Evolutionary conservation across 2,329 filamentous ascomycete genomes (phyloP).

Genomic region (Herpotrichia juniperi): DNA sequence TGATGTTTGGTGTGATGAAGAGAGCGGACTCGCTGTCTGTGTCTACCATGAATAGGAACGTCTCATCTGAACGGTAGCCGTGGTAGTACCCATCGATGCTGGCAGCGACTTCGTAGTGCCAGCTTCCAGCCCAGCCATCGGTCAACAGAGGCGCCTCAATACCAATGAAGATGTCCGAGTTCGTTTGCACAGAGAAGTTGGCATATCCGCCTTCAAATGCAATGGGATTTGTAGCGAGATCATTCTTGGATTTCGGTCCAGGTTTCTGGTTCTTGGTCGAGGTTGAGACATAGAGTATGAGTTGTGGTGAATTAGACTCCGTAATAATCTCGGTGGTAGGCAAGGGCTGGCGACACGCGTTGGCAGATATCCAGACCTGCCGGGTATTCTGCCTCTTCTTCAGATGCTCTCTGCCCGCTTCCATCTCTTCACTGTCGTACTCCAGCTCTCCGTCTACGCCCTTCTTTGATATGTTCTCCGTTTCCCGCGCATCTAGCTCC

Average conservation of each 20-base stretch:
- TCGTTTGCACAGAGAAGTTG: constrained; percentile 66
- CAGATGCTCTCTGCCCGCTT: constrained; percentile 15
- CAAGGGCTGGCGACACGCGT: constrained; percentile 79
- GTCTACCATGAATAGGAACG: constrained; percentile 79
- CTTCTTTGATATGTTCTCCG: constrained; percentile 16
- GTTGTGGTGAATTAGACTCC: constrained; percentile 62
- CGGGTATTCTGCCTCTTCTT: constrained; percentile 37
- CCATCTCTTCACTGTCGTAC: constrained; percentile 8
- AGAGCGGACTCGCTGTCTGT: constrained; percentile 81
- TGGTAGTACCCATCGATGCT: constrained; percentile 84
- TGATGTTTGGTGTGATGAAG: constrained; percentile 78
- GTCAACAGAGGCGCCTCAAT: constrained; percentile 73
- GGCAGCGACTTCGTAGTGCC: constrained; percentile 80
- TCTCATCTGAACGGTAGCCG: constrained; percentile 61
- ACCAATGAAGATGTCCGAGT: constrained; percentile 75
- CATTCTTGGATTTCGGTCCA: constrained; percentile 61
- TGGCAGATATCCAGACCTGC: constrained; percentile 79
- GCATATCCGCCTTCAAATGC: constrained; percentile 73
- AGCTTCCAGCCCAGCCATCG: constrained; percentile 65
- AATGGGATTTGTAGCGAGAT: constrained; percentile 51
- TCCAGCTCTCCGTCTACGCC: background rate
- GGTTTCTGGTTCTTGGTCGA: constrained; percentile 68
- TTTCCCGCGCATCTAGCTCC: constrained; percentile 21
- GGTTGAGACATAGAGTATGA: constrained; percentile 78
- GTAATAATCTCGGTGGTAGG: constrained; percentile 57